A percentile compares a stretch with the other conserved stretches of the same genome.
Evolutionary conservation across 2,329 filamentous ascomycete species (phyloP).

Genomic region (Iodosphaeria phyllophila): DNA sequence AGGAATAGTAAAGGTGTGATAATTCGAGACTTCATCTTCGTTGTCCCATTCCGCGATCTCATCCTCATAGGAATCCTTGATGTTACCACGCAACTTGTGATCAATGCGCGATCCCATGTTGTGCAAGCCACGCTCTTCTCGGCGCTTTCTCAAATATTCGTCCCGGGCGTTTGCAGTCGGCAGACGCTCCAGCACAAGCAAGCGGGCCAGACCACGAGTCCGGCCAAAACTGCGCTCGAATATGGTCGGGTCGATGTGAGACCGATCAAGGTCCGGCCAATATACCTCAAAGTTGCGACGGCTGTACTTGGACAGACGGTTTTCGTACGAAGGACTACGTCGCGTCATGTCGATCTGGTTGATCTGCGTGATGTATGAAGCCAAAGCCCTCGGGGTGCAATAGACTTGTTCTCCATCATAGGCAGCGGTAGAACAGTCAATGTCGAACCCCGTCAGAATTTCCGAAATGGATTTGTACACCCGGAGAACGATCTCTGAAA

Average conservation of each 20-base stretch:
- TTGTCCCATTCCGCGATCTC: slow-evolving; percentile 73
- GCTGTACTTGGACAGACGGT: slow-evolving; percentile 69
- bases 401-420: slow-evolving; percentile 71
- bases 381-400: slow-evolving; percentile 56
- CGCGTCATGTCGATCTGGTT: slow-evolving; percentile 66
- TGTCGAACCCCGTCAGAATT: slow-evolving; percentile 76
- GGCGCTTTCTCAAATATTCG: slow-evolving; percentile 48
- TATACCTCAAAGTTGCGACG: slow-evolving; percentile 72
- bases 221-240: slow-evolving; percentile 65
- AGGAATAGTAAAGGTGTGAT: slow-evolving; percentile 58
- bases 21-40: slow-evolving; percentile 58
- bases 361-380: slow-evolving; percentile 63
- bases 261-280: slow-evolving; percentile 57
- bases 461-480: slow-evolving; percentile 73
- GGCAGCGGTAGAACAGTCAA: slow-evolving; percentile 66
- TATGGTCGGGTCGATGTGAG: slow-evolving; percentile 67
- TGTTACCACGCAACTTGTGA: slow-evolving; percentile 39
- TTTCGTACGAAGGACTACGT: slow-evolving; percentile 75
- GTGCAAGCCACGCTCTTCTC: slow-evolving; percentile 55
- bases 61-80: slow-evolving; percentile 61
- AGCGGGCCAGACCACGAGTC: slow-evolving; percentile 58
- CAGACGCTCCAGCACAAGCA: slow-evolving; percentile 63
- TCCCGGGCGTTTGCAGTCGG: slow-evolving; percentile 52
- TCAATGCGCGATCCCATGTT: slow-evolving; percentile 21
- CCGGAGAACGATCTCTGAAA: slow-evolving; percentile 58